Evolutionary conservation across 352 stramenopile species (phyloP).

Genomic region (Pythium apleroticum): DNA sequence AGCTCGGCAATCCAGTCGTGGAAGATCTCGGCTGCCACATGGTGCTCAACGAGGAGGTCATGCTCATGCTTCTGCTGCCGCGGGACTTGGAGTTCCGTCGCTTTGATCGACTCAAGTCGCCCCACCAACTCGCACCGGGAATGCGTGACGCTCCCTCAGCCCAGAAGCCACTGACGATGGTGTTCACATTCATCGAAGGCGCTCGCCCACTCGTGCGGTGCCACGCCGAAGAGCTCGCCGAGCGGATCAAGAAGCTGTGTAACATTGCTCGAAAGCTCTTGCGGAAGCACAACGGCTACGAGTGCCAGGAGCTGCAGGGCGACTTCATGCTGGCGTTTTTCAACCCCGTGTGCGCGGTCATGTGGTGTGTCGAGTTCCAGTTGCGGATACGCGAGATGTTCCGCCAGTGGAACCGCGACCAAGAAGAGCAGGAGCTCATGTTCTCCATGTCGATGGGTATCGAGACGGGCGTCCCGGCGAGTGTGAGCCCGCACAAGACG

Average conservation of each 20-base stretch:
- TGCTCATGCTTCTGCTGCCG: constrained; percentile 80
- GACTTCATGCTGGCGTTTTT: constrained; percentile 91
- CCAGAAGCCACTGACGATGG: constrained; percentile 81
- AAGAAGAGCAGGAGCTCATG: constrained; percentile 73
- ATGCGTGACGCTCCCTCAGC: constrained; percentile 85
- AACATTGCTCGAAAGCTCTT: constrained; percentile 73
- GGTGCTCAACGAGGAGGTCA: constrained; percentile 69
- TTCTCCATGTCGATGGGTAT: constrained; percentile 90
- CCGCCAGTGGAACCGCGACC: constrained; percentile 70
- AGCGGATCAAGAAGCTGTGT: constrained; percentile 85
- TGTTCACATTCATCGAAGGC: constrained; percentile 90
- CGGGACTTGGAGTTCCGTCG: constrained; percentile 73
- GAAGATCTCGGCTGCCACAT: constrained; percentile 80
- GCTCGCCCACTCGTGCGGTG: constrained; percentile 76
- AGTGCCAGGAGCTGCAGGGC: constrained; percentile 86
- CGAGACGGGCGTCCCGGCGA: constrained; percentile 77
- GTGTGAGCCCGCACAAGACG: constrained; percentile 87
- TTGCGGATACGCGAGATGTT: constrained; percentile 77
- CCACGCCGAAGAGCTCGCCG: constrained; percentile 80
- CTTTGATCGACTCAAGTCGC: constrained; percentile 74
- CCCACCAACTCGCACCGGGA: constrained; percentile 63
- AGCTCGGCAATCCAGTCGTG: constrained; percentile 86
- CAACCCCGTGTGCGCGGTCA: constrained; percentile 72
- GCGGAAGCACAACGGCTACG: constrained; percentile 83
- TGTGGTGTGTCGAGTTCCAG: constrained; percentile 88